Base-by-base conservation (phyloP, 768 basidiomycete genomes). In the Gymnopilus dilepis region DNA sequence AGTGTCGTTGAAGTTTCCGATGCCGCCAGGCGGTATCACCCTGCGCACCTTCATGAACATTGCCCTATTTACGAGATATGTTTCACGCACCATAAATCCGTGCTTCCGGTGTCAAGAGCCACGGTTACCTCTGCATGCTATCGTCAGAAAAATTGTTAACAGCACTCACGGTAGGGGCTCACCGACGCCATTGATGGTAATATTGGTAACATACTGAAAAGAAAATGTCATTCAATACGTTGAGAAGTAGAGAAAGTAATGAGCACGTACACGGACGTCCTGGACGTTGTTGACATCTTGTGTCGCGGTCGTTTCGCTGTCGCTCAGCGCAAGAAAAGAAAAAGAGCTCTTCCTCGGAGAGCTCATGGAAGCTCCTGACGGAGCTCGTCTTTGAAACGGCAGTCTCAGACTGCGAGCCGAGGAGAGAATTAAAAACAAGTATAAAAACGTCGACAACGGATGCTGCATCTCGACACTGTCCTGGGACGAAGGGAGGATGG, bases 51-150 rank as follows among this genome's bases (percentile, higher is more conserved):
- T 13, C 0, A 21, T 47, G 7, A 30, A 24, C 22, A 33, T 22
- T 19, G 17, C 9, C 17, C 9, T 17, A 17, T 2, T n/a, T 22
- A n/a, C 33, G 2, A n/a, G 24, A 2, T 26, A 6, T 15, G 55
- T 34, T 41, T 22, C 15, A 41, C 60, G 11, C 61, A 77, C 77
- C 76, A 78, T 55, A 75, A 65, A 58, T 79, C 78, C 8, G 78
- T 76, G 38, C 74, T 76, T 38, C 77, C 78, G 0, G 76, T 79
- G 53, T 79, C 78, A 17, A 79, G 69, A 2, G 70, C 74, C 4
- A 77, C 73, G 52, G 65, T 56, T 7, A 77, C 70, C 34, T 67
- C 73, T 75, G 41, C 4, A 38, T 21, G n/a, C n/a, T n/a, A 43
- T 42, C 19, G 6, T 38, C 21, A 24, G 7, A 13, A 12, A 17